Evolutionary conservation across 331 rosid genomes (phyloP).

Genomic region (Quercus phellos): DNA sequence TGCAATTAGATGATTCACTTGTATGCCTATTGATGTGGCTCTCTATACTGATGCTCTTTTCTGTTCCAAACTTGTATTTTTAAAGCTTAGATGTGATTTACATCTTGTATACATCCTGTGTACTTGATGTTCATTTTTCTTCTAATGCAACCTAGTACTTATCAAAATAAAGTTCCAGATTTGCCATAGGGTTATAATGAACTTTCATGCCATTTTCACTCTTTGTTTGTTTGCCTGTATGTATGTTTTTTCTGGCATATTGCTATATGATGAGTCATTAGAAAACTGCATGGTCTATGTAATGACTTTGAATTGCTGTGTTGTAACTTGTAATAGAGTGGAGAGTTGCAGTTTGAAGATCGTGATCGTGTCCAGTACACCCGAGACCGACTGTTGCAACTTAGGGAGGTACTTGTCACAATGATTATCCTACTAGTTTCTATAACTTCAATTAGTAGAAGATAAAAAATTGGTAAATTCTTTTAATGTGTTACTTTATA

Average conservation of each 20-base stretch:
- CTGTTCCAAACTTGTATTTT: too few species aligned
- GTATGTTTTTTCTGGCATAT: neutral
- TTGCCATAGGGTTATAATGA: too few species aligned
- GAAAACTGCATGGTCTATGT: neutral
- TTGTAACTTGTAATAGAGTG: neutral
- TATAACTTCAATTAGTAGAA: neutral
- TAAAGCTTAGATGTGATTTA: too few species aligned
- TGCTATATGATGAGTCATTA: neutral
- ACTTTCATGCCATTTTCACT: neutral
- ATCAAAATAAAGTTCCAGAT: too few species aligned
- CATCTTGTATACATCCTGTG: too few species aligned
- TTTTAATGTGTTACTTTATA: too few species aligned
- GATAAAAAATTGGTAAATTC: neutral
- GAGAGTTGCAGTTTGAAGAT: neutral
- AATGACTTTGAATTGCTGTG: neutral
- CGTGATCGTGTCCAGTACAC: neutral
- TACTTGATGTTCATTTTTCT: too few species aligned
- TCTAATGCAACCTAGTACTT: too few species aligned
- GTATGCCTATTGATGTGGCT: too few species aligned
- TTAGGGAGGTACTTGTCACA: neutral
- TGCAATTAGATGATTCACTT: too few species aligned
- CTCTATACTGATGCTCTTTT: too few species aligned
- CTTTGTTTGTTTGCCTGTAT: neutral
- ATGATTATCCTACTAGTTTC: neutral
- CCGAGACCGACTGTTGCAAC: neutral